Evolutionary conservation across 441 rosid genomes (phyloP).

Genomic region (Isatis lusitanica): DNA sequence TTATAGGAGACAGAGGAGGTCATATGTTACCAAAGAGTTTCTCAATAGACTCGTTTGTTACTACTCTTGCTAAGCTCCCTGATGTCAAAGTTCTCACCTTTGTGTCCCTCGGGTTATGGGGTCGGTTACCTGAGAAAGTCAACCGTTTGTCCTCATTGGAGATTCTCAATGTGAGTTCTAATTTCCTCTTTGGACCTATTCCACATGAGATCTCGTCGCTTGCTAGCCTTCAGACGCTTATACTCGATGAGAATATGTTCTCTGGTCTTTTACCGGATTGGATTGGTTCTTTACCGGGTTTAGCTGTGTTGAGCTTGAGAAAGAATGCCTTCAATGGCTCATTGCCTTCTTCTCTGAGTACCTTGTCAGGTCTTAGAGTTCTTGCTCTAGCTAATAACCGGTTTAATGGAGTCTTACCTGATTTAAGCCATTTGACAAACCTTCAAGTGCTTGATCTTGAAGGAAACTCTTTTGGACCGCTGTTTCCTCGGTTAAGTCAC

Average conservation of each 20-base stretch:
- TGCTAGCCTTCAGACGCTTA: conserved; percentile 65
- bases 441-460: conserved; percentile 89
- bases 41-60: conserved; percentile 75
- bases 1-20: conserved; percentile 56
- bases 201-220: conserved; percentile 67
- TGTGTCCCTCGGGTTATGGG: conserved; percentile 92
- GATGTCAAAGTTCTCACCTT: conserved; percentile 79
- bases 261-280: conserved; percentile 65
- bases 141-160: conserved; percentile 66
- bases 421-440: conserved; percentile 64
- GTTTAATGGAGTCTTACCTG: conserved; percentile 70
- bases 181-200: conserved; percentile 63
- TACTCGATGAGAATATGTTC: conserved; percentile 81
- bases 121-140: conserved; percentile 73
- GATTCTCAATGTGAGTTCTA: conserved; percentile 84
- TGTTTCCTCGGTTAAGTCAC: conserved; percentile 69
- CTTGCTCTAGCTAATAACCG: conserved; percentile 75
- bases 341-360: conserved; percentile 65
- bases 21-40: conserved; percentile 63
- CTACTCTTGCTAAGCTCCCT: conserved; percentile 76
- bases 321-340: conserved; percentile 73
- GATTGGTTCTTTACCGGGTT: conserved; percentile 56
- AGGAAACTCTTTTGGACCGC: conserved; percentile 76
- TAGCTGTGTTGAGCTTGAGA: conserved; percentile 76
- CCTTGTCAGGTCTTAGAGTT: conserved; percentile 72